Evolutionary conservation across 2,329 filamentous ascomycete species (phyloP), one percentile per base, ranked within the genome.

Genomic region (Magnaporthiopsis rhizophila): DNA sequence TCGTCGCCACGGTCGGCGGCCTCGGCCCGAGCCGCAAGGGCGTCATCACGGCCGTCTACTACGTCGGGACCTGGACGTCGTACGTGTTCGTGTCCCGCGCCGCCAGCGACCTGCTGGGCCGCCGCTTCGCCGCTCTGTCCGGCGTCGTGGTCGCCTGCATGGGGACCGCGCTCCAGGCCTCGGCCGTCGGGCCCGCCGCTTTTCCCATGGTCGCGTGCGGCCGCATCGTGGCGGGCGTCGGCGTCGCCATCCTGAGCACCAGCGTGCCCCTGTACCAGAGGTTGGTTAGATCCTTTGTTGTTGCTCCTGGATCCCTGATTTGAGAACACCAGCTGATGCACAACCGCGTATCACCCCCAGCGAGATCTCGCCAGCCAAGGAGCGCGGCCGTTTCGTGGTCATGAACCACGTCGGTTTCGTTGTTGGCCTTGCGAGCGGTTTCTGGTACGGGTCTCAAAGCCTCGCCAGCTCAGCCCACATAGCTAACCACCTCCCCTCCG

Each of bases 341-440:
- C 58, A 62, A n/a, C 26, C 15, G 11, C 28, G n/a, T n/a, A n/a
- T n/a, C 1, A 36, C 53, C 26, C 4, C 58, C 59, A 85, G 83
- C 69, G 83, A 86, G 70, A 78, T 86, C 26, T 76, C 83, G 0
- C 83, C 83, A 0, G 81, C 83, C 0, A 76, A 75, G 15, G 75
- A 84, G 65, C 77, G 84, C 9, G 84, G 84, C 3, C 78, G 78
- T 66, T 83, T 83, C 65, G 83, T 86, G 1, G 82, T 85, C 12
- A 77, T 86, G 72, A 86, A 86, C 68, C 84, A 86, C 63, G 77
- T 85, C 59, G 84, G 84, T 3, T 81, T 86, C 65, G 79, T 86
- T 30, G 77, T 78, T 2, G 84, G 84, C 3, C 71, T 86, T 8
- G 82, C 83, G 0, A 69, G 70, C 6, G 83, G 83, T 0, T 83